Evolutionary conservation across 2,329 filamentous ascomycete species (phyloP).

Genomic region (Colletotrichum sojae): DNA sequence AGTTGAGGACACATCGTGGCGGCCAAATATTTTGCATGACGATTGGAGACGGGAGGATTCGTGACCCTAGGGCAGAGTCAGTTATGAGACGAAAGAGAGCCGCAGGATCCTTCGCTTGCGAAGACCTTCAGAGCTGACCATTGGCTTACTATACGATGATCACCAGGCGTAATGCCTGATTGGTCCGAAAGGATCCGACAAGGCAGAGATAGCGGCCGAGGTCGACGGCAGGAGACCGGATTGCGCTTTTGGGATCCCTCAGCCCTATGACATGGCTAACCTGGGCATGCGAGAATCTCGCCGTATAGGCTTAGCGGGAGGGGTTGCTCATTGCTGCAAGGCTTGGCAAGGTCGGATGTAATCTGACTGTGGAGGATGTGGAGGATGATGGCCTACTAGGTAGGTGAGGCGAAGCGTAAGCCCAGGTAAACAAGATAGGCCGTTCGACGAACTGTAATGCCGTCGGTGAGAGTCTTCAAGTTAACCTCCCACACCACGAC

Average conservation of each 20-base stretch:
- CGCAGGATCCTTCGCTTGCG: slow-evolving; percentile 28
- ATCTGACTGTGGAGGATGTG: background rate
- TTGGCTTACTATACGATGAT: slow-evolving; percentile 35
- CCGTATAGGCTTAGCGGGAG: slow-evolving; percentile 14
- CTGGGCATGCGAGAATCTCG: slow-evolving; percentile 18
- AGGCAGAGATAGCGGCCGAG: slow-evolving; percentile 18
- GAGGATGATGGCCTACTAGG: too few relatives aligned
- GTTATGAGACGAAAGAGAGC: slow-evolving; percentile 11
- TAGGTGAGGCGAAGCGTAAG: too few relatives aligned
- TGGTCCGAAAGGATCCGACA: slow-evolving; percentile 7
- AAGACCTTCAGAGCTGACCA: slow-evolving; percentile 5
- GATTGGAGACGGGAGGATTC: slow-evolving; percentile 15
- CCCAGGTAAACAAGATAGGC: too few relatives aligned
- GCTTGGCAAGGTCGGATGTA: slow-evolving; percentile 15
- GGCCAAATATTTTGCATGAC: background rate
- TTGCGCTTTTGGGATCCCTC: slow-evolving; percentile 1
- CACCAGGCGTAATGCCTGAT: slow-evolving; percentile 13
- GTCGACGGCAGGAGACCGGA: background rate
- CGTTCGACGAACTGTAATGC: too few relatives aligned
- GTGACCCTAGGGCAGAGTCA: background rate
- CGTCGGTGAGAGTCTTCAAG: too few relatives aligned
- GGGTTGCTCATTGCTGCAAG: background rate
- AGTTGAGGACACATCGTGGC: background rate
- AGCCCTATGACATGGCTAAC: slow-evolving; percentile 31
- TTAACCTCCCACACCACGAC: too few relatives aligned